These are phyloP conservation scores for Cyberlindnera americana DNA, from an alignment of 805 yeast genomes.

Conservation along the genomic window DNA sequence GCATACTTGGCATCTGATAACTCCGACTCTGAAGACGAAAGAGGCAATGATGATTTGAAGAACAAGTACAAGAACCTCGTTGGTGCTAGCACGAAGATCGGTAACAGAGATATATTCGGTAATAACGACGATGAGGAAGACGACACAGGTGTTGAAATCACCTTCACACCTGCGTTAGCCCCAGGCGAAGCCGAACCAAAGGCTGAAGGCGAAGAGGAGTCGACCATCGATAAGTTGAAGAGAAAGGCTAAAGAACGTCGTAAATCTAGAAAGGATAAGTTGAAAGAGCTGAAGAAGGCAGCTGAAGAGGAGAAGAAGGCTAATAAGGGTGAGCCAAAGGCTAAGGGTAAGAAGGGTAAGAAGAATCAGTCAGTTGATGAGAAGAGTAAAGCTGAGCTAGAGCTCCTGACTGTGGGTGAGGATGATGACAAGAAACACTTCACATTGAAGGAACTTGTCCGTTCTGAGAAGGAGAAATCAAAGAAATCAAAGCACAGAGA, in stretches of 20 bases:
- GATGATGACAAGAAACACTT: conserved; percentile 50
- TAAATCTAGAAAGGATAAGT: conserved; percentile 72
- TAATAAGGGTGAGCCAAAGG: conserved; percentile 31
- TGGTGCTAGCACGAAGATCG: conserved; percentile 37
- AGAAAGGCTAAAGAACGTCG: conserved; percentile 93
- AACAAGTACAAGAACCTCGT: conserved; percentile 61
- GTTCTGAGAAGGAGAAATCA: conserved; percentile 63
- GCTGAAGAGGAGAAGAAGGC: conserved; percentile 50
- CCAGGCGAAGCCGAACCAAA: conserved; percentile 29
- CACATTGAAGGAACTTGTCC: conserved; percentile 71
- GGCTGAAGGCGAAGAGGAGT: conserved; percentile 46
- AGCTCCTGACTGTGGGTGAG: conserved; percentile 56
- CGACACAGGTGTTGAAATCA: conserved; percentile 71
- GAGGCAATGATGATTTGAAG: conserved; percentile 33
- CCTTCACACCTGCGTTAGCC: conserved; percentile 79
- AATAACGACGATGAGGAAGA: conserved; percentile 52
- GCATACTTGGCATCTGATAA: conserved; percentile 86
- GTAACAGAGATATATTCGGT: conserved; percentile 32
- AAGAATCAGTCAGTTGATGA: conserved; percentile 30
- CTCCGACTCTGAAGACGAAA: conserved; percentile 48
- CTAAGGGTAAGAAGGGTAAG: conserved; percentile 26
- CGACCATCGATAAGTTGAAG: conserved; percentile 74
- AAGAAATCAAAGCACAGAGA: conserved; percentile 45
- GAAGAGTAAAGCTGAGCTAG: conserved; percentile 65
- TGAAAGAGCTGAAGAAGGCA: conserved; percentile 55